Conservation (phyloP, 2,329 filamentous ascomycete genomes). For the Ophiostoma fasciatum region DNA sequence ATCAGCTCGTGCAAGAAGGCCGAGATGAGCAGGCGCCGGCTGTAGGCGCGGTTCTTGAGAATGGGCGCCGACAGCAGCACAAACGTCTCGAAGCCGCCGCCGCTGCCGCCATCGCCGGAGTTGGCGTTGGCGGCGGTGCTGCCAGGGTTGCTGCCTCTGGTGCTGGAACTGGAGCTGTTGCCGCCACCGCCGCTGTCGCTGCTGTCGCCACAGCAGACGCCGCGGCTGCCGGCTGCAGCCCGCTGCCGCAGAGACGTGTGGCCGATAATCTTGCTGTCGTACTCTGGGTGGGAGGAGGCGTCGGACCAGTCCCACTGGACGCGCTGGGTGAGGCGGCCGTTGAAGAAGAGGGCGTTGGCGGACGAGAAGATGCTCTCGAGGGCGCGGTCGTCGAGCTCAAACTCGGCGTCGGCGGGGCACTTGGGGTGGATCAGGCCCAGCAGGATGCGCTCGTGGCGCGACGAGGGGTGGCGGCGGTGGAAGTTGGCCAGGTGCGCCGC, state of each 20-base stretch:
- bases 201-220: too few species aligned
- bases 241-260: conserved; percentile 42
- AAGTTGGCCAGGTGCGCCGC: conserved; percentile 29
- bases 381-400: conserved; percentile 40
- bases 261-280: conserved; percentile 42
- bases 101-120: conserved; percentile 8
- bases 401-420: conserved; percentile 27
- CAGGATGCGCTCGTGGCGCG: conserved; percentile 42
- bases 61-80: conserved; percentile 47
- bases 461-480: conserved; percentile 30
- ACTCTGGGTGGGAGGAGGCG: conserved; percentile 29
- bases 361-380: conserved; percentile 44
- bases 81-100: conserved; percentile 44
- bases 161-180: too few species aligned
- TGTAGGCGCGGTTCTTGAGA: conserved; percentile 39
- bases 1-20: conserved; percentile 54
- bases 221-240: too few species aligned
- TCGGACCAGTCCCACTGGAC: conserved; percentile 50
- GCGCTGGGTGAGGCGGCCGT: conserved; percentile 36
- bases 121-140: too few species aligned
- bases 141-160: too few species aligned
- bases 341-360: conserved; percentile 49
- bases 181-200: too few species aligned
- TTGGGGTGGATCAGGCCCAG: conserved; percentile 40
- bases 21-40: conserved; percentile 44